Percentiles rank a stretch among this genome's conserved stretches.
Conservation (phyloP, 495 filamentous ascomycete species). For the Aspergillus sclerotioniger region DNA sequence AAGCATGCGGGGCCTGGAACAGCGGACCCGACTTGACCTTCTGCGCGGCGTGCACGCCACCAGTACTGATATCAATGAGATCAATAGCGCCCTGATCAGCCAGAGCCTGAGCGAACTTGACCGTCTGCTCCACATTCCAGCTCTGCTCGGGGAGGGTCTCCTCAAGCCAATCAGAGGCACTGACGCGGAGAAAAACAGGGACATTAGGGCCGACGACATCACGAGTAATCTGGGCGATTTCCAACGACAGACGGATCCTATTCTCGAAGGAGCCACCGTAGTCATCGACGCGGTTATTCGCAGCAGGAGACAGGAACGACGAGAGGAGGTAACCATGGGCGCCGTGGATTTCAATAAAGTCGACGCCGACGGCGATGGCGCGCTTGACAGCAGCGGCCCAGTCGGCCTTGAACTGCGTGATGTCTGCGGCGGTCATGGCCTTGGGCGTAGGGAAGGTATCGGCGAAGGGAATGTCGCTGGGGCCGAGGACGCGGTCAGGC, state of each 20-base stretch:
- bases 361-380: conserved; percentile 56
- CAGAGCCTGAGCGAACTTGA: conserved; percentile 54
- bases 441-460: conserved; percentile 50
- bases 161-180: conserved; percentile 61
- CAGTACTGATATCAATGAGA: conserved; percentile 63
- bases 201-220: conserved; percentile 53
- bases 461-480: conserved; percentile 54
- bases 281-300: conserved; percentile 61
- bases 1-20: conserved; percentile 67
- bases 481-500: conserved; percentile 53
- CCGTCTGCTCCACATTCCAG: conserved; percentile 58
- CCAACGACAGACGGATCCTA: conserved; percentile 55
- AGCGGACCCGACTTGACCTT: conserved; percentile 55
- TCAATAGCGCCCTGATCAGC: conserved; percentile 58
- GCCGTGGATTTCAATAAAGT: conserved; percentile 59
- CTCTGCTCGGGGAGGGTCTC: conserved; percentile 44
- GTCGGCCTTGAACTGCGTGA: conserved; percentile 54
- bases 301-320: conserved; percentile 62
- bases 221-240: conserved; percentile 59
- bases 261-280: conserved; percentile 69
- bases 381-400: conserved; percentile 56
- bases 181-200: conserved; percentile 66
- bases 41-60: conserved; percentile 59
- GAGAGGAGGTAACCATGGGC: conserved; percentile 66
- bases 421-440: conserved; percentile 56